Evolutionary conservation across 2,329 filamentous ascomycete species (phyloP).

Genomic region (Elsinoe batatas): DNA sequence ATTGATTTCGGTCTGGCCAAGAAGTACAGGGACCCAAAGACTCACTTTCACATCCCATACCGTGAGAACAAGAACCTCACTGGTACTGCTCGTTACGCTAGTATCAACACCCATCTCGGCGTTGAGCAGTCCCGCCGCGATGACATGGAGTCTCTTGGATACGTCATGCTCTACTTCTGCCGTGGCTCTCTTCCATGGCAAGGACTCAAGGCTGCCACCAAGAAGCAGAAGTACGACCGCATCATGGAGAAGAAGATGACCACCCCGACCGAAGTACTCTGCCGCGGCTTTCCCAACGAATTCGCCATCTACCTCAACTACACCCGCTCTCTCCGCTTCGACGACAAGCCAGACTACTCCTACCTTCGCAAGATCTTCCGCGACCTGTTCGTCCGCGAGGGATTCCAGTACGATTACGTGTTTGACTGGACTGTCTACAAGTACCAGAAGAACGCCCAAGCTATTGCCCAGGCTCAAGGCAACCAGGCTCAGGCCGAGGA

Average conservation of each 20-base stretch:
- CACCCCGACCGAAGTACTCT: slow-evolving; percentile 93
- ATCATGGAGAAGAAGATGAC: slow-evolving; percentile 99
- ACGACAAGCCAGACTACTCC: slow-evolving; percentile 99
- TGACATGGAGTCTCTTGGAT: slow-evolving; percentile 97
- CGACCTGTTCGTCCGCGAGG: slow-evolving; percentile 95
- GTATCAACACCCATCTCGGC: slow-evolving; percentile 96
- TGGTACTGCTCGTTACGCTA: slow-evolving; percentile 94
- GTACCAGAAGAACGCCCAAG: slow-evolving; percentile 98
- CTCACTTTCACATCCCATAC: slow-evolving; percentile 98
- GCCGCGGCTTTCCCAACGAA: slow-evolving; percentile 98
- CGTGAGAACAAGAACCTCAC: slow-evolving; percentile 99
- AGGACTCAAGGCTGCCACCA: slow-evolving; percentile 93
- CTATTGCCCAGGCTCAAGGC: slow-evolving; percentile 73
- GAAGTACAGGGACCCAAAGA: slow-evolving; percentile 99
- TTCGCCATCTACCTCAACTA: slow-evolving; percentile 99
- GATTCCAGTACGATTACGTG: slow-evolving; percentile 99
- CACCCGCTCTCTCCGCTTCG: slow-evolving; percentile 94
- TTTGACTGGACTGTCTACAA: slow-evolving; percentile 99
- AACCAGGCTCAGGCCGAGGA: slow-evolving; percentile 56
- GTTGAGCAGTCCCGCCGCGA: slow-evolving; percentile 98
- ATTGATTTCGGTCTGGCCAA: slow-evolving; percentile 98
- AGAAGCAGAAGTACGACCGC: slow-evolving; percentile 99
- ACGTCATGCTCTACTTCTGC: slow-evolving; percentile 99
- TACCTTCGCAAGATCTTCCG: slow-evolving; percentile 99
- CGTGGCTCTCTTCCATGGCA: slow-evolving; percentile 98